Percentiles rank a stretch among this genome's conserved stretches.
Evolutionary conservation across 2,329 filamentous ascomycete species (phyloP).

Genomic region (Neoascochyta sp.): DNA sequence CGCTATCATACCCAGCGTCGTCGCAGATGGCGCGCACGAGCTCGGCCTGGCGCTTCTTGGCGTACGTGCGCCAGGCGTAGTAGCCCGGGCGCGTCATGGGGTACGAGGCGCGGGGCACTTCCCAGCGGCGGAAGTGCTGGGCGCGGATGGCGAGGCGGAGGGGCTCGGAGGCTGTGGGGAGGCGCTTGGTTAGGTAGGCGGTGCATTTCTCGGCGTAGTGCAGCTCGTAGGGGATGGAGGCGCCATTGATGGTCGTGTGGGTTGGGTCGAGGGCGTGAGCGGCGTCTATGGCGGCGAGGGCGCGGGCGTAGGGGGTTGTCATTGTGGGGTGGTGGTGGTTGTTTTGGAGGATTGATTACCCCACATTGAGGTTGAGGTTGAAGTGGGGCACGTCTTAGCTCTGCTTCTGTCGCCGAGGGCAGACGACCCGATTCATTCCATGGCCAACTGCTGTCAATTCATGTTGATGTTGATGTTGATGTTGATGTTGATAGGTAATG

Average conservation of each 20-base stretch:
- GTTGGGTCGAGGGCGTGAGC: conserved; percentile 68
- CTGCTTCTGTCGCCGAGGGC: no score
- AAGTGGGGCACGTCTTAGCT: no score
- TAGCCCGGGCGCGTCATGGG: conserved; percentile 74
- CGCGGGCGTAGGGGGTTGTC: conserved; percentile 38
- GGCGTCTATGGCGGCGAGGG: conserved; percentile 67
- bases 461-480: neutral
- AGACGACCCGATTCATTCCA: no score
- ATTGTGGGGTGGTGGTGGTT: neutral
- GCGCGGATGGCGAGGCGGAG: conserved; percentile 75
- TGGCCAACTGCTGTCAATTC: neutral
- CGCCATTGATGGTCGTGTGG: conserved; percentile 44
- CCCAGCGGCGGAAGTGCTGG: conserved; percentile 83
- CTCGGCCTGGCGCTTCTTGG: conserved; percentile 68
- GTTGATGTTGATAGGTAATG: neutral
- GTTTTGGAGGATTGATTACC: neutral
- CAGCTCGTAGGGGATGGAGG: conserved; percentile 67
- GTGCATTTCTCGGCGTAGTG: conserved; percentile 81
- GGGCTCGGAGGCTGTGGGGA: conserved; percentile 60
- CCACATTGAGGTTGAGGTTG: no score
- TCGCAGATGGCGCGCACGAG: conserved; percentile 55
- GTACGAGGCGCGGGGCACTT: conserved; percentile 69
- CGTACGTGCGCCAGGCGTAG: conserved; percentile 70
- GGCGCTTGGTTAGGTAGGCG: conserved; percentile 61
- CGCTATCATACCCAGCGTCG: conserved; percentile 48